A percentile compares a stretch with the other conserved stretches of the same genome.
These are phyloP conservation scores for Parathielavia appendiculata DNA, from an alignment of 495 filamentous ascomycete genomes.

Conservation along the genomic window DNA sequence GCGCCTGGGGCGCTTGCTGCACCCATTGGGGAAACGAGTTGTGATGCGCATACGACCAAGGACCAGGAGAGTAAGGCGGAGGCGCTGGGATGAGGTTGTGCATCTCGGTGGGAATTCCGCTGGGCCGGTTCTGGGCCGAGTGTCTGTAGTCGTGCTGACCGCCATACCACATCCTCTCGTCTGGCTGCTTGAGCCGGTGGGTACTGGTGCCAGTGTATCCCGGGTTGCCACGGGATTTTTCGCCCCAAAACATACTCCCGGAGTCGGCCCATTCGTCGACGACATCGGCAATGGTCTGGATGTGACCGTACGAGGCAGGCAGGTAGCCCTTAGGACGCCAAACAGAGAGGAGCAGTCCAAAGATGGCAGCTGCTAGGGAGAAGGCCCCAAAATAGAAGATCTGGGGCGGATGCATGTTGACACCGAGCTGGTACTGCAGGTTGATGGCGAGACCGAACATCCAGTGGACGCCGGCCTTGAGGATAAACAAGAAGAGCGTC, in stretches of 20 bases:
- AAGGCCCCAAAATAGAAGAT: slow-evolving; percentile 36
- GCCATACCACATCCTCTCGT: slow-evolving; percentile 25
- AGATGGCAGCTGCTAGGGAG: slow-evolving; percentile 32
- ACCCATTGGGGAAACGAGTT: slow-evolving; percentile 6
- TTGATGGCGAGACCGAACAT: slow-evolving; percentile 39
- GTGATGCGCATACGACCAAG: not conserved
- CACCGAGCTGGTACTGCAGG: slow-evolving; percentile 30
- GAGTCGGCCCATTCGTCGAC: slow-evolving; percentile 42
- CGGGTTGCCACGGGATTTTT: slow-evolving; percentile 27
- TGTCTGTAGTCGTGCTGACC: slow-evolving; percentile 7
- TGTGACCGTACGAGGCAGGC: slow-evolving; percentile 42
- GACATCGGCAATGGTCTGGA: slow-evolving; percentile 43
- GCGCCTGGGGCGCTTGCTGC: slow-evolving; percentile 12
- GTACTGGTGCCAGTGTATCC: slow-evolving; percentile 25
- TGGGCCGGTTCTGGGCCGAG: not conserved
- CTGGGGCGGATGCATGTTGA: slow-evolving; percentile 37
- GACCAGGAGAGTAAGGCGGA: not conserved
- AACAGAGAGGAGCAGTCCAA: slow-evolving; percentile 36
- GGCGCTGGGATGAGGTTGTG: not conserved
- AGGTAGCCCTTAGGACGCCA: slow-evolving; percentile 35
- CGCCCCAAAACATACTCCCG: slow-evolving; percentile 42
- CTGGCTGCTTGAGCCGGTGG: slow-evolving; percentile 16
- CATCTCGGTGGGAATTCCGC: slow-evolving; percentile 7
- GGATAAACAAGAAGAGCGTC: slow-evolving; percentile 36
- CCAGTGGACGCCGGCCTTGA: slow-evolving; percentile 46